A percentile compares a stretch with the other conserved stretches of the same genome.
These are phyloP conservation scores for Aspergillus persii DNA, from an alignment of 2,329 filamentous ascomycete species.

Conservation along the genomic window DNA sequence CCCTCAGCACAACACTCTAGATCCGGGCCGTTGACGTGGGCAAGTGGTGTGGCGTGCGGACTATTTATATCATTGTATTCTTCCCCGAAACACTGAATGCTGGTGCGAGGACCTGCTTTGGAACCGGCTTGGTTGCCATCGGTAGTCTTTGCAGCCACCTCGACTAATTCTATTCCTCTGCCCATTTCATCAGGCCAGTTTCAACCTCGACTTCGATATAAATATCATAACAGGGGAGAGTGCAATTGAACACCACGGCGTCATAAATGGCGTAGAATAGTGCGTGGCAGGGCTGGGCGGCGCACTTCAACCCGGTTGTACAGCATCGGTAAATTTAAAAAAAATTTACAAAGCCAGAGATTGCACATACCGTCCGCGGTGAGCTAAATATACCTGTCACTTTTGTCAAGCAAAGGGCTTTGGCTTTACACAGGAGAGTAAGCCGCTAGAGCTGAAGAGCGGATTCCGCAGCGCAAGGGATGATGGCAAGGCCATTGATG, in stretches of 20 bases:
- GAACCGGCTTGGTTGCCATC: not conserved
- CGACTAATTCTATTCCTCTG: not conserved
- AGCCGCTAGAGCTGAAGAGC: not conserved
- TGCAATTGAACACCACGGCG: not conserved
- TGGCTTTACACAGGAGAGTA: not conserved
- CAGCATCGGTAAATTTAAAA: not conserved
- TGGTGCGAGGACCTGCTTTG: not conserved
- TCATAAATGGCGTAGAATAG: not conserved
- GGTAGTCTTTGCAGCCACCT: not conserved
- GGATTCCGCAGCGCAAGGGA: not conserved
- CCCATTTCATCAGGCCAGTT: not conserved
- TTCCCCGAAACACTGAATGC: not conserved
- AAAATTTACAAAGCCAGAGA: not conserved
- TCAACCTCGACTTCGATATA: not conserved
- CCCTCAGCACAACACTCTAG: not conserved
- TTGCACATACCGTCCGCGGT: not conserved
- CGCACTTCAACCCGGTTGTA: not conserved
- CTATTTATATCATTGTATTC: not conserved
- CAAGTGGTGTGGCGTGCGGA: not conserved
- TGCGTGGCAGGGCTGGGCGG: not conserved
- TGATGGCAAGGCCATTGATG: not conserved
- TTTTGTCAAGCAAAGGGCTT: not conserved
- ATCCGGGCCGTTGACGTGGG: conserved; percentile 1
- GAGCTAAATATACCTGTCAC: not conserved
- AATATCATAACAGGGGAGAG: not conserved